Percentiles rank a stretch among this genome's conserved stretches.
phyloP scores from a whole-genome alignment of 352 stramenopile genomes.

The Phytopythium boreale region DNA sequence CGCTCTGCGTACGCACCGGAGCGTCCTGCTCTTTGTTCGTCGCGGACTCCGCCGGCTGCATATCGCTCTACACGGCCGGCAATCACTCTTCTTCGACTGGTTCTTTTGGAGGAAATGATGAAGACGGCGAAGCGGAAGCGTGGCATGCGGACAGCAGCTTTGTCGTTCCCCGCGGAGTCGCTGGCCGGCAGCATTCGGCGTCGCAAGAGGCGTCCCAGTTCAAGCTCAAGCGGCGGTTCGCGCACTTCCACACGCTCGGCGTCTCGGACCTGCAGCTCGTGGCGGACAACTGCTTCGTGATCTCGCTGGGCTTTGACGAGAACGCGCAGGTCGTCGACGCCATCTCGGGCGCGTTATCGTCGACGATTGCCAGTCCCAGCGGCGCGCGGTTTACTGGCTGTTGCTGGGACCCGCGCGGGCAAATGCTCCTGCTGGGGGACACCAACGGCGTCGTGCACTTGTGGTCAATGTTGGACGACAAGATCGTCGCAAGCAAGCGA shows the following conservation, averaged over 20 bases:
- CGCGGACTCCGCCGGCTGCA: slow-evolving; percentile 51
- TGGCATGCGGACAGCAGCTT: neutral
- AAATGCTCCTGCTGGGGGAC: slow-evolving; percentile 58
- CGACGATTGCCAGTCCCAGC: slow-evolving; percentile 48
- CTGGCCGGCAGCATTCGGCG: neutral
- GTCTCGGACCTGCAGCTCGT: slow-evolving; percentile 53
- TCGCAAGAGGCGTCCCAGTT: slow-evolving; percentile 21
- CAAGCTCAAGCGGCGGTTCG: slow-evolving; percentile 55
- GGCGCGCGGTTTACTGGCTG: slow-evolving; percentile 54
- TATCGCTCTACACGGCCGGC: slow-evolving; percentile 55
- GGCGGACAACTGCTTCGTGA: slow-evolving; percentile 65
- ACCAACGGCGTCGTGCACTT: slow-evolving; percentile 44
- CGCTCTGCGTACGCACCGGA: slow-evolving; percentile 46
- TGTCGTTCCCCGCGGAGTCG: neutral
- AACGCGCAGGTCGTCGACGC: slow-evolving; percentile 70
- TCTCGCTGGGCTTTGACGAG: slow-evolving; percentile 73
- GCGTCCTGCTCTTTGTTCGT: slow-evolving; percentile 53
- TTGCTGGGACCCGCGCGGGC: slow-evolving; percentile 46
- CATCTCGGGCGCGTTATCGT: slow-evolving; percentile 50
- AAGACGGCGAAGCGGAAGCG: slow-evolving; percentile 12
- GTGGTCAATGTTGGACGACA: slow-evolving; percentile 72
- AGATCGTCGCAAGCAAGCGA: slow-evolving; percentile 36
- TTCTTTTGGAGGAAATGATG: neutral
- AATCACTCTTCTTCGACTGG: neutral
- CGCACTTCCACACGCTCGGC: slow-evolving; percentile 62